Percentiles rank a stretch among this genome's conserved stretches.
Conservation (phyloP, 129 eudicot genomes). For the Helichrysum umbraculigerum region DNA sequence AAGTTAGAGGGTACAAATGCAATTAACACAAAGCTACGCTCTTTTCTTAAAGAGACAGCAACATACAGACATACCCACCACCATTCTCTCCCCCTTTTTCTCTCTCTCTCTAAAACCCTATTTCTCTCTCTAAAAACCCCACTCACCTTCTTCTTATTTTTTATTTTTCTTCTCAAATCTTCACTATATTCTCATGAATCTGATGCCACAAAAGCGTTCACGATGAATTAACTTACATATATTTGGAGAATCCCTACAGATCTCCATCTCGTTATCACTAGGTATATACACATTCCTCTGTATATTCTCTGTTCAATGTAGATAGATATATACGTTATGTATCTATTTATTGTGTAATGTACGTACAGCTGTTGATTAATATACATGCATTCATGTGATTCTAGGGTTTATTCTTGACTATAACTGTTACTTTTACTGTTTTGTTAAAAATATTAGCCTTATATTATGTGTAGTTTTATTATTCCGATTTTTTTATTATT, state of each 20-base stretch:
- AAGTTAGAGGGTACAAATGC: constrained; percentile 2
- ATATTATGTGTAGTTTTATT: background rate
- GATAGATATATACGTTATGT: background rate
- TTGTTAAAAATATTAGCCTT: constrained; percentile 3
- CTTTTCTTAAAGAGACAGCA: constrained; percentile 28
- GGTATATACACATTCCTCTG: constrained; percentile 20
- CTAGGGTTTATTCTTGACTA: constrained; percentile 30
- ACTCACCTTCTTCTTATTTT: no score
- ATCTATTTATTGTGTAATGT: background rate
- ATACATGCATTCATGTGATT: constrained; percentile 9
- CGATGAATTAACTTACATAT: constrained; percentile 12
- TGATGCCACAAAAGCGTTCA: constrained; percentile 5
- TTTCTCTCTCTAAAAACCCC: constrained; percentile 33
- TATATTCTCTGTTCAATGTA: constrained; percentile 14
- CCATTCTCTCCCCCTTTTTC: constrained; percentile 19
- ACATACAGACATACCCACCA: constrained; percentile 24
- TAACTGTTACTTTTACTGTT: background rate
- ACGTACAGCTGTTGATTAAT: constrained; percentile 15
- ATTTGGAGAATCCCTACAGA: constrained; percentile 24
- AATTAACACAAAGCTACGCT: constrained; percentile 22
- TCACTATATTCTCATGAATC: constrained; percentile 16
- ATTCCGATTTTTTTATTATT: background rate
- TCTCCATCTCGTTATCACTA: constrained; percentile 19
- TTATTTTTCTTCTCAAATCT: constrained; percentile 29
- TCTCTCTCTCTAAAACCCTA: constrained; percentile 32